phyloP scores from a whole-genome alignment of 768 basidiomycete species.

The Boletus tylopilopsis region DNA sequence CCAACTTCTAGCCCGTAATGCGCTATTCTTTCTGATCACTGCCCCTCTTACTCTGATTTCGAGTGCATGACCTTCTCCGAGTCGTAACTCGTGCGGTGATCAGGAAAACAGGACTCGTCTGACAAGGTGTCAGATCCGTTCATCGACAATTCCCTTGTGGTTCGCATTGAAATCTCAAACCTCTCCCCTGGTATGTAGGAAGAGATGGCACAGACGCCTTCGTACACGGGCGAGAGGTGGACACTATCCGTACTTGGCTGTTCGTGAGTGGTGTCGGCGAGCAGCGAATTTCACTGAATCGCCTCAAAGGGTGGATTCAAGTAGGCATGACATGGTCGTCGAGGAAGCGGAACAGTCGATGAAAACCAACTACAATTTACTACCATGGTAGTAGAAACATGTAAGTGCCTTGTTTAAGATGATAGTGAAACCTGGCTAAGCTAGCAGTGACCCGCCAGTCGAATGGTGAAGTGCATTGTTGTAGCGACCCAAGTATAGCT shows the following conservation, averaged over 20 bases:
- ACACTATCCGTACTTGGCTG: conserved; percentile 25
- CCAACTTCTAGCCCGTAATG: conserved; percentile 6
- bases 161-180: conserved; percentile 34
- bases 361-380: conserved; percentile 33
- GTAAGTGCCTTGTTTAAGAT: conserved; percentile 16
- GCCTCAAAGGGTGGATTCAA: conserved; percentile 26
- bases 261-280: conserved; percentile 19
- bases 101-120: conserved; percentile 39
- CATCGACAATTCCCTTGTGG: conserved; percentile 26
- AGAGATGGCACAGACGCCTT: conserved; percentile 23
- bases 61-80: conserved; percentile 12
- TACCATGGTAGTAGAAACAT: conserved; percentile 18
- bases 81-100: conserved; percentile 23
- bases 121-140: conserved; percentile 33
- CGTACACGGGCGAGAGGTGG: conserved; percentile 19
- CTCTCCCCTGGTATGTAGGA: conserved; percentile 28
- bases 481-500: conserved; percentile 11
- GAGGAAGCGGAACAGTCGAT: conserved; percentile 32
- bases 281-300: conserved; percentile 16
- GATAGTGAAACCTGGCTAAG: background rate
- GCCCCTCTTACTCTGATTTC: conserved; percentile 11
- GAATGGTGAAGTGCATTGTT: background rate
- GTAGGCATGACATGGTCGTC: conserved; percentile 25
- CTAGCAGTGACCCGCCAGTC: conserved; percentile 20
- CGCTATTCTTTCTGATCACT: conserved; percentile 3